phyloP scores from a whole-genome alignment of 2,329 filamentous ascomycete species.

The Stemphylium vesicarium region DNA sequence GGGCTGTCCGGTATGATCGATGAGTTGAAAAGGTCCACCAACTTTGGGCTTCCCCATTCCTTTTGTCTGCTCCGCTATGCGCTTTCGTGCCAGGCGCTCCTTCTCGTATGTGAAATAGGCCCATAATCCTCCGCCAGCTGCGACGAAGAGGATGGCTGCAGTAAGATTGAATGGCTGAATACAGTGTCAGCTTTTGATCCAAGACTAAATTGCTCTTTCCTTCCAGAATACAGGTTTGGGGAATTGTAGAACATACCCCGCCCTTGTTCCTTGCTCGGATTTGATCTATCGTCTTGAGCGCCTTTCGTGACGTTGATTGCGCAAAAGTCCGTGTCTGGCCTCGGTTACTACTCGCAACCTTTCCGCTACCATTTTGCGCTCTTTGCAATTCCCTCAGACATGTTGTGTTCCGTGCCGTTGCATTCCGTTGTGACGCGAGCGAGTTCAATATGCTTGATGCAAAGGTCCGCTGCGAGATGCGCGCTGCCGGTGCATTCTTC shows the following conservation, averaged over 20 bases:
- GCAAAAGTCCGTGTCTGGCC: conserved; percentile 35
- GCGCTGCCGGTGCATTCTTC: conserved; percentile 16
- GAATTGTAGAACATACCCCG: conserved; percentile 32
- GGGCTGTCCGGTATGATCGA: conserved; percentile 78
- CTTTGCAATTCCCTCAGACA: conserved; percentile 23
- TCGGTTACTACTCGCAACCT: conserved; percentile 8
- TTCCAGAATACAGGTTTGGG: neutral
- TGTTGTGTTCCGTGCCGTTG: conserved; percentile 10
- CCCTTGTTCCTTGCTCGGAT: conserved; percentile 44
- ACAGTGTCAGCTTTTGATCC: conserved; percentile 11
- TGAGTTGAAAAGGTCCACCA: conserved; percentile 81
- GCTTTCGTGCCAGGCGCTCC: conserved; percentile 84
- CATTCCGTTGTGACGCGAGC: conserved; percentile 17
- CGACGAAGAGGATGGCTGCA: conserved; percentile 83
- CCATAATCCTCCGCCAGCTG: conserved; percentile 76
- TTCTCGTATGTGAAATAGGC: conserved; percentile 96
- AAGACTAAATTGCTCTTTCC: neutral
- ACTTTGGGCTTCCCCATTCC: conserved; percentile 93
- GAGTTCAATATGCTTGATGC: conserved; percentile 24
- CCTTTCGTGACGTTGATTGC: conserved; percentile 32
- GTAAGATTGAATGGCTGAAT: conserved; percentile 89
- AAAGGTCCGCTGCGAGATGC: conserved; percentile 35
- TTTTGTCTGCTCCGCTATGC: conserved; percentile 90
- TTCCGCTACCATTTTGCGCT: neutral
- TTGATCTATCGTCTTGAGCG: conserved; percentile 47